These are phyloP conservation scores for Fraxinus nigra DNA, from an alignment of 305 asterid species.

Conservation along the genomic window DNA sequence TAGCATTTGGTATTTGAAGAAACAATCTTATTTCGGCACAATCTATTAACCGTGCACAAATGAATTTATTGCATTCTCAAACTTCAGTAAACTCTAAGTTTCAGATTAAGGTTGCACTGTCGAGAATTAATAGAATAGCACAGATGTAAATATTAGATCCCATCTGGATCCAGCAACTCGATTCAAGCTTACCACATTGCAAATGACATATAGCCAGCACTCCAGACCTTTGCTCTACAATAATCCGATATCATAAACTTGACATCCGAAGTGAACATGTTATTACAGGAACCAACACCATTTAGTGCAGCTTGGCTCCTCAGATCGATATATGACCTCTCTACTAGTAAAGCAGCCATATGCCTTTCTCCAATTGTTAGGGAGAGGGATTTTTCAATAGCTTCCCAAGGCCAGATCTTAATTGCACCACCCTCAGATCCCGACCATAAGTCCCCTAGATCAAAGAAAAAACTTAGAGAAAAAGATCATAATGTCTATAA, in stretches of 20 bases:
- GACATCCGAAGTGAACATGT: conserved; percentile 72
- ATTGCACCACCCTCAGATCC: conserved; percentile 90
- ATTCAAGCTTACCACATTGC: conserved; percentile 65
- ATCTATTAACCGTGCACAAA: neutral
- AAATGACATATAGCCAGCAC: conserved; percentile 67
- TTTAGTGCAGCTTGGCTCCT: conserved; percentile 64
- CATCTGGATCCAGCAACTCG: conserved; percentile 7
- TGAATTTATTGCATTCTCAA: neutral
- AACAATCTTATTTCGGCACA: neutral
- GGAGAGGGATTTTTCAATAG: conserved; percentile 72
- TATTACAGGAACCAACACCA: conserved; percentile 60
- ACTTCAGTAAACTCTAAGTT: neutral
- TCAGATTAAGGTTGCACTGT: neutral
- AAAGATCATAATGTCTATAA: conserved; percentile 13
- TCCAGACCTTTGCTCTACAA: conserved; percentile 79
- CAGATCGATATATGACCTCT: conserved; percentile 81
- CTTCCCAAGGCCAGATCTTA: conserved; percentile 96
- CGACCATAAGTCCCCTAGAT: conserved; percentile 89
- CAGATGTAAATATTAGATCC: neutral
- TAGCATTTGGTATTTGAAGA: neutral
- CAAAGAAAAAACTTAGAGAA: conserved; percentile 25
- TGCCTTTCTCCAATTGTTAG: conserved; percentile 66
- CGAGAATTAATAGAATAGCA: conserved; percentile 7
- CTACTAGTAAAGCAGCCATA: conserved; percentile 74
- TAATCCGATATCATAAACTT: conserved; percentile 71